Conservation (phyloP, 2,329 filamentous ascomycete genomes). For the Xylariaceae sp. region DNA sequence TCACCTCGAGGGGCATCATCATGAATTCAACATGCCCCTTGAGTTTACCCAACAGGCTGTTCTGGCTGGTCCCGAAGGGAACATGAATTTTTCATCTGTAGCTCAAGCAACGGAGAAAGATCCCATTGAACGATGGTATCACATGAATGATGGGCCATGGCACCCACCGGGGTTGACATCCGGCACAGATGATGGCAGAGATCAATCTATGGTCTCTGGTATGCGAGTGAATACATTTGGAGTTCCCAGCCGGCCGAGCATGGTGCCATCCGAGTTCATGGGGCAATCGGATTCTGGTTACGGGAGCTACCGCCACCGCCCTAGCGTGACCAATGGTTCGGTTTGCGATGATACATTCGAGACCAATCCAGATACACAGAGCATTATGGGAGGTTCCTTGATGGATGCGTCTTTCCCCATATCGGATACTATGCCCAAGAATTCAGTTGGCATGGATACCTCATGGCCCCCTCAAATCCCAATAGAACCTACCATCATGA, state of each 20-base stretch:
- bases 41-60: conserved; percentile 18
- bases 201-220: conserved; percentile 35
- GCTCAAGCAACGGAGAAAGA: conserved; percentile 25
- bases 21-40: conserved; percentile 30
- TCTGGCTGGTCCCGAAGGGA: conserved; percentile 6
- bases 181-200: conserved; percentile 40
- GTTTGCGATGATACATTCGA: conserved; percentile 50
- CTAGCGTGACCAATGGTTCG: conserved; percentile 52
- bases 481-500: conserved; percentile 28
- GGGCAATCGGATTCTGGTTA: conserved; percentile 56
- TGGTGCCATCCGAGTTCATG: conserved; percentile 47
- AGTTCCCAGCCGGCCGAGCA: conserved; percentile 22
- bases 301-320: conserved; percentile 47
- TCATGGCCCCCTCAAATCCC: conserved; percentile 16
- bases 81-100: conserved; percentile 12
- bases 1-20: conserved; percentile 29
- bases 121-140: conserved; percentile 45
- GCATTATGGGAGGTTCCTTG: conserved; percentile 44
- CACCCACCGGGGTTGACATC: conserved; percentile 44
- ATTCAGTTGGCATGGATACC: conserved; percentile 9
- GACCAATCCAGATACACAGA: conserved; percentile 46
- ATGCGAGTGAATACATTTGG: conserved; percentile 28
- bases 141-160: conserved; percentile 51
- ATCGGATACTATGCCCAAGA: conserved; percentile 26
- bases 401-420: conserved; percentile 35